Conservation (phyloP, 768 basidiomycete species). For the Fomitopsis serialis region DNA sequence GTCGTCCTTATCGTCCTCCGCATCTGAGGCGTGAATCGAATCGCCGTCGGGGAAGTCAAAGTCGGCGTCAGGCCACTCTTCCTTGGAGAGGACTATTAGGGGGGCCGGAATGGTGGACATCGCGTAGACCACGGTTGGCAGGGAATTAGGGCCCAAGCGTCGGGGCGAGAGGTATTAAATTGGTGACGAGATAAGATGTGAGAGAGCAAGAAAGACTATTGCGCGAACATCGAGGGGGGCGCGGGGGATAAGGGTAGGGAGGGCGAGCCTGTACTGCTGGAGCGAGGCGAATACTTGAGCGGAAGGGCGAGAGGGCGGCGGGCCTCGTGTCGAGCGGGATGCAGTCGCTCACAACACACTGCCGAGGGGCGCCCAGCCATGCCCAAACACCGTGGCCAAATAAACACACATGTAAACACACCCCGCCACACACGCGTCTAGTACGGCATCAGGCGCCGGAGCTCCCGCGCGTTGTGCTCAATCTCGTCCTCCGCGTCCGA, state of each 20-base stretch:
- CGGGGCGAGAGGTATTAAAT: constrained; percentile 14
- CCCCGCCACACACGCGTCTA: constrained; percentile 7
- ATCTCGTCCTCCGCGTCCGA: constrained; percentile 40
- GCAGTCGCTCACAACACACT: background rate
- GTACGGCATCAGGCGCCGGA: constrained; percentile 61
- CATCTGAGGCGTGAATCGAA: constrained; percentile 52
- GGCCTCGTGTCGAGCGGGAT: constrained; percentile 1
- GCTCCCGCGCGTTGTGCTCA: constrained; percentile 52
- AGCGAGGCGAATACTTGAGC: background rate
- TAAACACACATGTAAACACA: constrained; percentile 12
- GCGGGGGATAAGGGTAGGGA: constrained; percentile 3
- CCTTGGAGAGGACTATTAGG: constrained; percentile 44
- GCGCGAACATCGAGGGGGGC: constrained; percentile 9
- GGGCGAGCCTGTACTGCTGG: constrained; percentile 1
- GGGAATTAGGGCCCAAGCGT: constrained; percentile 14
- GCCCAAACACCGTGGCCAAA: constrained; percentile 8
- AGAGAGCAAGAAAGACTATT: constrained; percentile 9
- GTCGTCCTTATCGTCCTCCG: constrained; percentile 59
- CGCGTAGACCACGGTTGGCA: constrained; percentile 16
- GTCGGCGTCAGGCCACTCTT: constrained; percentile 86
- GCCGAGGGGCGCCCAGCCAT: constrained; percentile 2
- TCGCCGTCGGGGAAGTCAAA: constrained; percentile 80
- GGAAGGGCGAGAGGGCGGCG: background rate
- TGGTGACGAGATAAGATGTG: constrained; percentile 1
- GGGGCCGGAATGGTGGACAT: constrained; percentile 64